These are phyloP conservation scores for Microbotryum intermedium DNA, from an alignment of 1,284 basidiomycete species.

Conservation along the genomic window DNA sequence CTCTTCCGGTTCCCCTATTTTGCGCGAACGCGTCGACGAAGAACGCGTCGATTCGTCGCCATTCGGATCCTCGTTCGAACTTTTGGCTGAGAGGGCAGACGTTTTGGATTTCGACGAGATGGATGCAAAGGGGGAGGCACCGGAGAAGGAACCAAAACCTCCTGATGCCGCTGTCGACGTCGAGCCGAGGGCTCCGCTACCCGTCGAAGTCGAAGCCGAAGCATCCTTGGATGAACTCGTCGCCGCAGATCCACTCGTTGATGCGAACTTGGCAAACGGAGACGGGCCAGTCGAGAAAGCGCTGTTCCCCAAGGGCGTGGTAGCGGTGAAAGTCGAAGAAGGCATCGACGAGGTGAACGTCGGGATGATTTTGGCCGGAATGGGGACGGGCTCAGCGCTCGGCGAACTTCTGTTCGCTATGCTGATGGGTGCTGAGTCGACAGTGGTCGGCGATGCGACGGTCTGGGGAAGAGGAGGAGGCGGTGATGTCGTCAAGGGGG, in stretches of 20 bases:
- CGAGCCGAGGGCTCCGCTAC: too few species aligned
- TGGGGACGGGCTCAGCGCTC: too few species aligned
- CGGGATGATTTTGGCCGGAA: too few species aligned
- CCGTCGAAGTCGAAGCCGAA: neutral
- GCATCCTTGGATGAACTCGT: neutral
- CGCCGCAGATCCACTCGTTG: constrained; percentile 18
- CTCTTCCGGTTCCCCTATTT: constrained; percentile 10
- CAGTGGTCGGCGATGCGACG: too few species aligned
- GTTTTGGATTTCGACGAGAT: constrained; percentile 5
- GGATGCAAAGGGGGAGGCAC: constrained; percentile 14
- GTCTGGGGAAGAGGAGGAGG: too few species aligned
- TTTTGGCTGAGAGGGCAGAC: neutral
- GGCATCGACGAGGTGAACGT: too few species aligned
- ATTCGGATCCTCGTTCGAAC: too few species aligned
- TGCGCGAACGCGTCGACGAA: neutral
- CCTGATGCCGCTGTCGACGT: neutral
- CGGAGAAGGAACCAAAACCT: constrained; percentile 10
- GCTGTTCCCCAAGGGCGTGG: too few species aligned
- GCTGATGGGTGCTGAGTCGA: too few species aligned
- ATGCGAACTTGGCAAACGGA: constrained; percentile 21
- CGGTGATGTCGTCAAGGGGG: too few species aligned
- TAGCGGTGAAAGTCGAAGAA: too few species aligned
- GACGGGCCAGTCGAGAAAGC: neutral
- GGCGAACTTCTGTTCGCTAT: too few species aligned
- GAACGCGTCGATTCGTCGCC: neutral